Percentiles rank a stretch among this genome's conserved stretches.
Evolutionary conservation across 257 asterid species (phyloP).

Genomic region (Dorcoceras hygrometricum): DNA sequence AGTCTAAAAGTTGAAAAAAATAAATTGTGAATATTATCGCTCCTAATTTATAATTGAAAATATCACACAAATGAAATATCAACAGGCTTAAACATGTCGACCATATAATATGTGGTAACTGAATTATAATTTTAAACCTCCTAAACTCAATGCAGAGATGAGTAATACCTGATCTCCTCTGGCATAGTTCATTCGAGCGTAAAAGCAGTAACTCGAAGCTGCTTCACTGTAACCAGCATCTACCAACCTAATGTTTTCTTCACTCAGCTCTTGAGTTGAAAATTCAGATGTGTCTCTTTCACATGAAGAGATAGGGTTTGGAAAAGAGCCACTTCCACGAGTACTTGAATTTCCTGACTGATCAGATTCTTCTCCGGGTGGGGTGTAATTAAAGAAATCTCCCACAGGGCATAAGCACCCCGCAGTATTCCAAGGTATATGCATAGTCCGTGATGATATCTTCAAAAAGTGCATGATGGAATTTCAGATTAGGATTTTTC

Average conservation of each 20-base stretch:
- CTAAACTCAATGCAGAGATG: conserved; percentile 13
- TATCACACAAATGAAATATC: too few species aligned
- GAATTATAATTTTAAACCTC: too few species aligned
- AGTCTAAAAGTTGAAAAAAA: not conserved
- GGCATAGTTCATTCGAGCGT: conserved; percentile 65
- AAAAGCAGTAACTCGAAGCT: conserved; percentile 65
- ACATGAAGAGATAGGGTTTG: conserved; percentile 16
- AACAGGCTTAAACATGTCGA: too few species aligned
- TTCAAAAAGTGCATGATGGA: conserved; percentile 29
- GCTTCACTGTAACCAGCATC: conserved; percentile 75
- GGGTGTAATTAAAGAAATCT: conserved; percentile 85
- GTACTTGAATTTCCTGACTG: conserved; percentile 25
- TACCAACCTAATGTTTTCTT: conserved; percentile 41
- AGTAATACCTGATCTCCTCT: conserved; percentile 78
- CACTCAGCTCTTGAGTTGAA: conserved; percentile 27
- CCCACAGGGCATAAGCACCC: conserved; percentile 96
- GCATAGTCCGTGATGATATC: conserved; percentile 97
- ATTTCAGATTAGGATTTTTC: not conserved
- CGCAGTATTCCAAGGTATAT: conserved; percentile 78
- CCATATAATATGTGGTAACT: too few species aligned
- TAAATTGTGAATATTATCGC: too few species aligned
- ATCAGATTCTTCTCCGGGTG: conserved; percentile 59
- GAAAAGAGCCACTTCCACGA: conserved; percentile 14
- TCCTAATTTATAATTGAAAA: too few species aligned
- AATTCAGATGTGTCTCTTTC: conserved; percentile 22